Percentiles rank a stretch among this genome's conserved stretches.
phyloP scores from a whole-genome alignment of 768 basidiomycete species.

The Xanthoconium stramineum region DNA sequence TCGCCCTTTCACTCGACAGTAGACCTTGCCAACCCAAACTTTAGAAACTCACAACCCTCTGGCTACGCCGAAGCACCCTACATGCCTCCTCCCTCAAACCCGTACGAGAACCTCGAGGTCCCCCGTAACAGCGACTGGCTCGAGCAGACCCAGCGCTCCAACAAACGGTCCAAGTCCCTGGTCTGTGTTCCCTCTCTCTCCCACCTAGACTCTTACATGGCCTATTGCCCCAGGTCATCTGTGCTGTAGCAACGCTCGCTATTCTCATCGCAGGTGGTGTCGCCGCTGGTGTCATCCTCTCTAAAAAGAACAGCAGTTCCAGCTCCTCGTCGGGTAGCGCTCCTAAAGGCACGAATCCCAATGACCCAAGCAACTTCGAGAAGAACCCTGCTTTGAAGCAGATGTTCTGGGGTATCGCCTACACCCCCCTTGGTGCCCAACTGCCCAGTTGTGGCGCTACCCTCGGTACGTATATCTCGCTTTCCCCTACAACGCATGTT shows the following conservation, averaged over 20 bases:
- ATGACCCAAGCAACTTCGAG: conserved; percentile 75
- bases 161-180: conserved; percentile 50
- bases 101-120: conserved; percentile 33
- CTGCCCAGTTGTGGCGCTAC: conserved; percentile 65
- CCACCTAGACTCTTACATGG: background rate
- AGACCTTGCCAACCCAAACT: conserved; percentile 22
- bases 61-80: conserved; percentile 25
- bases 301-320: conserved; percentile 45
- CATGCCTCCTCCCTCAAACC: conserved; percentile 20
- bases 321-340: conserved; percentile 14
- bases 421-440: conserved; percentile 76
- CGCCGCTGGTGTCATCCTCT: conserved; percentile 61
- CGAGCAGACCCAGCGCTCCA: conserved; percentile 33
- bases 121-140: conserved; percentile 40
- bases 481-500: background rate
- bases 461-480: conserved; percentile 28
- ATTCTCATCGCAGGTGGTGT: conserved; percentile 57
- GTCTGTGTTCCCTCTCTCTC: conserved; percentile 37
- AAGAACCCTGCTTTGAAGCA: conserved; percentile 68
- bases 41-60: conserved; percentile 22
- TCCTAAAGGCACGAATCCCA: conserved; percentile 39
- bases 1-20: conserved; percentile 24
- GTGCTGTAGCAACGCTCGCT: conserved; percentile 43
- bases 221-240: conserved; percentile 45
- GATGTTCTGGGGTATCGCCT: conserved; percentile 83